A percentile compares a stretch with the other conserved stretches of the same genome.
Evolutionary conservation across 2,329 filamentous ascomycete genomes (phyloP).

Genomic region (Apiospora arundinis): DNA sequence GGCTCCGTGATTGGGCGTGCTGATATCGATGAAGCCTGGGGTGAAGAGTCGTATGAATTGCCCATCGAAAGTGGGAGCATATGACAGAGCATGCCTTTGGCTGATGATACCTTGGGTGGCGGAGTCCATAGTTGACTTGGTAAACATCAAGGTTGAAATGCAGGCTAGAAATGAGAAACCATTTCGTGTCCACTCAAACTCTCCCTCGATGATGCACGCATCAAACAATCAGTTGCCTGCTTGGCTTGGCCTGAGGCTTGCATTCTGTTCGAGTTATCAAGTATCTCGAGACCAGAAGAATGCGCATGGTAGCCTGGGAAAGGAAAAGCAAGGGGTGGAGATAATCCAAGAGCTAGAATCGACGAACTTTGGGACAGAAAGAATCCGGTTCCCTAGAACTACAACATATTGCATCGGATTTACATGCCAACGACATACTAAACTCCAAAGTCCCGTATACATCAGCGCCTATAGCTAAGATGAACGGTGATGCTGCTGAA

Average conservation of each 20-base stretch:
- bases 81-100: background rate
- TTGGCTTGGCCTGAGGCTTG: background rate
- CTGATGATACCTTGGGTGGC: background rate
- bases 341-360: background rate
- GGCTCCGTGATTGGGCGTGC: constrained; percentile 19
- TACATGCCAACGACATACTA: background rate
- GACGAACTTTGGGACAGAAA: background rate
- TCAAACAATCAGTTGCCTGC: background rate
- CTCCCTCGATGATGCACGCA: background rate
- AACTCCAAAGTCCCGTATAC: background rate
- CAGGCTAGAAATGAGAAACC: background rate
- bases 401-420: too few species aligned
- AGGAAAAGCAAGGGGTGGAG: background rate
- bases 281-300: background rate
- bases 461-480: background rate
- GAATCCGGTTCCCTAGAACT: background rate
- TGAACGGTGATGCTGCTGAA: background rate
- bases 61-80: background rate
- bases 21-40: constrained; percentile 21
- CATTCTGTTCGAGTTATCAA: background rate
- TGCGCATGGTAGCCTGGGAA: background rate
- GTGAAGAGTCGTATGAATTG: background rate
- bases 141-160: background rate
- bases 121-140: background rate
- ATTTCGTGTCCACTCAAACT: background rate